Conservation (phyloP, 257 asterid genomes). For the Solanum lycopersicoides region DNA sequence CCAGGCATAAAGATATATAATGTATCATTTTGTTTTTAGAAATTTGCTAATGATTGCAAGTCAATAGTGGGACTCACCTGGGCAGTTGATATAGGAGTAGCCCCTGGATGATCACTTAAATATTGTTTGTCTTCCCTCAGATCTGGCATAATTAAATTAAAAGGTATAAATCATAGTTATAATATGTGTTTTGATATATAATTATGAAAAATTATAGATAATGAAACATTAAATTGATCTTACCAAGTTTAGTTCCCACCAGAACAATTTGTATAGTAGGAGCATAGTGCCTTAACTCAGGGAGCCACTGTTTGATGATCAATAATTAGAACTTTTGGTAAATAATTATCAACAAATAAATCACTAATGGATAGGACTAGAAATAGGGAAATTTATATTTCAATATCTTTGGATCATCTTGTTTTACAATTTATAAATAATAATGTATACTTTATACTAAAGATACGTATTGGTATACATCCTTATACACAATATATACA, state of each 20-base stretch:
- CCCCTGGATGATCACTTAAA: constrained; percentile 62
- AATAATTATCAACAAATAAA: neutral
- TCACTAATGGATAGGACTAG: neutral
- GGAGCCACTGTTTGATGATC: constrained; percentile 48
- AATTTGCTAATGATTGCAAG: neutral
- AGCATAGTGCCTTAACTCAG: constrained; percentile 68
- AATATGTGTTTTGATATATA: neutral
- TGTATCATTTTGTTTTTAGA: neutral
- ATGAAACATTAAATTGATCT: neutral
- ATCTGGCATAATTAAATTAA: constrained; percentile 22
- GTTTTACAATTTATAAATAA: neutral
- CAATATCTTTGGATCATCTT: neutral
- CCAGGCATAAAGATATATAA: neutral
- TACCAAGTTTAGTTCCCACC: constrained; percentile 86
- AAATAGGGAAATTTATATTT: neutral
- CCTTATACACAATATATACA: neutral
- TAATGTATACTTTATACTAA: neutral
- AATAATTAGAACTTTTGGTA: neutral
- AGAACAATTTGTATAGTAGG: constrained; percentile 71
- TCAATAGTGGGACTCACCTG: constrained; percentile 43
- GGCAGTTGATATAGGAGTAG: constrained; percentile 48
- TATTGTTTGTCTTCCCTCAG: constrained; percentile 76
- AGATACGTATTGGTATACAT: neutral
- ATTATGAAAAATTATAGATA: neutral
- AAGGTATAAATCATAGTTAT: neutral